Evolutionary conservation across 164 flowering plant species (phyloP), one percentile per base, ranked within the genome.

Genomic region (Echeveria elegans): DNA sequence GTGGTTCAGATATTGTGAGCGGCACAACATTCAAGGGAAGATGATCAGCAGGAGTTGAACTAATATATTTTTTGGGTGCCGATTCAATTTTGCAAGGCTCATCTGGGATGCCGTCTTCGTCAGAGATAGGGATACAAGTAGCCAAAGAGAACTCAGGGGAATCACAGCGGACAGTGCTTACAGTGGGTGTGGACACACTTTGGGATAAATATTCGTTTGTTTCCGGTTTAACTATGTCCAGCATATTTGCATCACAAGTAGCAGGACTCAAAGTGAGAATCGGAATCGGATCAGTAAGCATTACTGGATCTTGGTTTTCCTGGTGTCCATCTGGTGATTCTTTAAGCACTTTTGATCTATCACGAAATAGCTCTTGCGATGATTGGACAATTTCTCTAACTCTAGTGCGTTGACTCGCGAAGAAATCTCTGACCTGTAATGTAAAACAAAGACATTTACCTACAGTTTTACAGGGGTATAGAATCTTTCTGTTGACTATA

Each of bases 341-440:
- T 63, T 71, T 67, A 65, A 67, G 29, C 32, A 68, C 53, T 62
- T 68, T 70, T 40, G 82, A 73, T 71, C 66, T 80, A 63, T 71
- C 67, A 34, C 26, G 45, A 18, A 84, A 85, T 75, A 81, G 86
- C 74, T 89, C 97, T 69, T 80, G 81, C 32, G 96, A 79, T 66
- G 86, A 63, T 19, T 86, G 82, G 10, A 82, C 89, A 66, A 81
- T 68, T 68, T 76, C 88, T 75, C 96, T 85, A 65, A 95, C 92
- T 76, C 96, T 85, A 40, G 92, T 63, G 28, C 90, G 87, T 73
- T 92, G 99, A 77, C 84, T 77, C 45, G 79, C 73, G 78, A 95
- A 95, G 74, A 83, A 95, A 14, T 95, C 97, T 38, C 88, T 84
- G 73, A 90, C 96, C 99, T 95, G 71, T 36, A 69, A 15, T 18